Evolutionary conservation across 2,329 filamentous ascomycete genomes (phyloP).

Genomic region (Xylariales sp.): DNA sequence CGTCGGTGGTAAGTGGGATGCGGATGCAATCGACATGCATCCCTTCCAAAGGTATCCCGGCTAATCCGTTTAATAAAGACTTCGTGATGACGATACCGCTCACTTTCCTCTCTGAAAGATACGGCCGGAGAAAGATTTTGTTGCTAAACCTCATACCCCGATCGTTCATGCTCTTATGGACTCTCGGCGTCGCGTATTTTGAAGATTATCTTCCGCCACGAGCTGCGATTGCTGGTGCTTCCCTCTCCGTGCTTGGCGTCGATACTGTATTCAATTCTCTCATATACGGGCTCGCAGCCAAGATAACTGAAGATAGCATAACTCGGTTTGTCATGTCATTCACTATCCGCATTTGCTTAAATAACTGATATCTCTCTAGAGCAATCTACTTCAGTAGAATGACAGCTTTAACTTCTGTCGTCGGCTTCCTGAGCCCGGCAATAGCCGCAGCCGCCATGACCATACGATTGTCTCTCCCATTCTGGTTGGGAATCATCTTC

Average conservation of each 20-base stretch:
- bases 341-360: background rate
- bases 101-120: slow-evolving; percentile 58
- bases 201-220: slow-evolving; percentile 52
- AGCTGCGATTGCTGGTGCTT: slow-evolving; percentile 55
- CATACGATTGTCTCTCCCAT: slow-evolving; percentile 57
- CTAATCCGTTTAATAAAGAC: slow-evolving; percentile 50
- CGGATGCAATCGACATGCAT: background rate
- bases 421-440: slow-evolving; percentile 59
- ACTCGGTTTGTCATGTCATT: slow-evolving; percentile 45
- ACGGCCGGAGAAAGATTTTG: slow-evolving; percentile 55
- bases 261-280: slow-evolving; percentile 65
- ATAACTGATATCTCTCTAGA: slow-evolving; percentile 46
- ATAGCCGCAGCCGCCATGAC: slow-evolving; percentile 61
- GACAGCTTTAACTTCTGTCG: slow-evolving; percentile 60
- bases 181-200: slow-evolving; percentile 54
- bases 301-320: slow-evolving; percentile 57
- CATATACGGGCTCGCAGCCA: slow-evolving; percentile 58
- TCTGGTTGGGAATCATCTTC: slow-evolving; percentile 55
- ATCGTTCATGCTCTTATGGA: slow-evolving; percentile 56
- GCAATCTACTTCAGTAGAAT: slow-evolving; percentile 64
- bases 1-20: slow-evolving; percentile 56
- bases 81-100: slow-evolving; percentile 63
- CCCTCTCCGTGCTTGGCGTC: slow-evolving; percentile 59
- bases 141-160: slow-evolving; percentile 59
- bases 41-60: slow-evolving; percentile 7